Evolutionary conservation across 2,329 filamentous ascomycete genomes (phyloP).

Genomic region (Shiraia sp.): DNA sequence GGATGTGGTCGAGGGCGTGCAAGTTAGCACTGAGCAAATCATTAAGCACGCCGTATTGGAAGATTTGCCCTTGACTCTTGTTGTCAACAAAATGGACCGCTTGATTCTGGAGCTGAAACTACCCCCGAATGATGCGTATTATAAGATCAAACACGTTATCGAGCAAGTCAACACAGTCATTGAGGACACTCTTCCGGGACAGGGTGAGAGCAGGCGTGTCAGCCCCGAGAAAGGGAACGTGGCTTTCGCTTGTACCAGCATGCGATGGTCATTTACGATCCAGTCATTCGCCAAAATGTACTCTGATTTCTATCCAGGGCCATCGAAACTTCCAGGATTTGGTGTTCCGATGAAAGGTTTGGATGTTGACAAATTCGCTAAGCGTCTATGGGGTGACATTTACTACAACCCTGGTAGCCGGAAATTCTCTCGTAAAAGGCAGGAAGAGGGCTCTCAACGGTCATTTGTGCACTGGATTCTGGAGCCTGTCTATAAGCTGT

Average conservation of each 20-base stretch:
- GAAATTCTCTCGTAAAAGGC: constrained; percentile 85
- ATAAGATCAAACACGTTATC: constrained; percentile 98
- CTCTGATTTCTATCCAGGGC: constrained; percentile 77
- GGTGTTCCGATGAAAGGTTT: constrained; percentile 51
- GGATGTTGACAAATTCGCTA: constrained; percentile 80
- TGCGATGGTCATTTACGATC: constrained; percentile 97
- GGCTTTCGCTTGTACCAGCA: constrained; percentile 89
- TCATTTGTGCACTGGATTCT: constrained; percentile 94
- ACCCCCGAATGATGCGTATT: constrained; percentile 93
- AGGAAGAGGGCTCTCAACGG: constrained; percentile 78
- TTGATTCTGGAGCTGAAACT: constrained; percentile 92
- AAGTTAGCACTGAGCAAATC: constrained; percentile 94
- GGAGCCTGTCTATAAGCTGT: constrained; percentile 97
- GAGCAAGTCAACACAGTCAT: constrained; percentile 98
- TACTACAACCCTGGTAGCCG: constrained; percentile 92
- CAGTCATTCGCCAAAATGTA: constrained; percentile 97
- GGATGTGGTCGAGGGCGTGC: constrained; percentile 98
- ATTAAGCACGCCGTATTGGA: constrained; percentile 94
- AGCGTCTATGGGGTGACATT: constrained; percentile 91
- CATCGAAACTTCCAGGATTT: constrained; percentile 36
- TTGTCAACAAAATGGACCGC: constrained; percentile 97
- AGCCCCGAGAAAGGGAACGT: constrained; percentile 98
- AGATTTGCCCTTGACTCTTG: constrained; percentile 82
- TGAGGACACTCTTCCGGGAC: constrained; percentile 80
- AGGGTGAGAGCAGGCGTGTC: constrained; percentile 76